A percentile compares a stretch with the other conserved stretches of the same genome.
Evolutionary conservation across 495 filamentous ascomycete genomes (phyloP).

Genomic region (Penicillium lividum): DNA sequence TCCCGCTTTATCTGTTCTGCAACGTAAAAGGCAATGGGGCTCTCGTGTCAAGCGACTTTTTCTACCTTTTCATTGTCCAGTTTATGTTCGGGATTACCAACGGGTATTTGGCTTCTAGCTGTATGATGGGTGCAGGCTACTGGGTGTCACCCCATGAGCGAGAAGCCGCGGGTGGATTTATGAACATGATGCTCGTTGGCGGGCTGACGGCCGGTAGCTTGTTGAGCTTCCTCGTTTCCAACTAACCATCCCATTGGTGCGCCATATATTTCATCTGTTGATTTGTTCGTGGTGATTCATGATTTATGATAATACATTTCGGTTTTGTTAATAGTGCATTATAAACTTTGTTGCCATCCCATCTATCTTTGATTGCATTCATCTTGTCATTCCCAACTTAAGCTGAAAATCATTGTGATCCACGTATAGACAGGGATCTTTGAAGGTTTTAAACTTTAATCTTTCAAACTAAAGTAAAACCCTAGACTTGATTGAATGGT

Average conservation of each 20-base stretch:
- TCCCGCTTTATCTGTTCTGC: slow-evolving; percentile 88
- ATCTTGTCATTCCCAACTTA: neutral
- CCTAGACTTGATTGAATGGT: no score
- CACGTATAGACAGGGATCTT: neutral
- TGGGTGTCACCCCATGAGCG: slow-evolving; percentile 78
- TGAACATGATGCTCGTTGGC: slow-evolving; percentile 83
- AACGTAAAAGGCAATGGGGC: slow-evolving; percentile 74
- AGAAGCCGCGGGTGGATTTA: slow-evolving; percentile 90
- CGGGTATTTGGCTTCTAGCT: slow-evolving; percentile 78
- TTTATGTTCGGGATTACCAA: slow-evolving; percentile 80
- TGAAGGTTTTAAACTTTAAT: no score
- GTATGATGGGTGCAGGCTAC: slow-evolving; percentile 86
- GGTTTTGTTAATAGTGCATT: neutral
- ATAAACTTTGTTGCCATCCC: neutral
- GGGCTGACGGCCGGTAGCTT: slow-evolving; percentile 85
- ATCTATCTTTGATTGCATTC: neutral
- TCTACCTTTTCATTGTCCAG: slow-evolving; percentile 85
- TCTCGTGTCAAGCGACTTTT: slow-evolving; percentile 72
- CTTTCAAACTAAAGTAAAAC: no score
- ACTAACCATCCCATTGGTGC: slow-evolving; percentile 10
- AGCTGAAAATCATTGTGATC: neutral
- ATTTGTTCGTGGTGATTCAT: neutral
- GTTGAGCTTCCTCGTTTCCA: slow-evolving; percentile 75
- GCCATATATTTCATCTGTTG: neutral
- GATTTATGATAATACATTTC: slow-evolving; percentile 2